phyloP scores from a whole-genome alignment of 352 stramenopile species.

The Globisporangium rhizosaccharum region DNA sequence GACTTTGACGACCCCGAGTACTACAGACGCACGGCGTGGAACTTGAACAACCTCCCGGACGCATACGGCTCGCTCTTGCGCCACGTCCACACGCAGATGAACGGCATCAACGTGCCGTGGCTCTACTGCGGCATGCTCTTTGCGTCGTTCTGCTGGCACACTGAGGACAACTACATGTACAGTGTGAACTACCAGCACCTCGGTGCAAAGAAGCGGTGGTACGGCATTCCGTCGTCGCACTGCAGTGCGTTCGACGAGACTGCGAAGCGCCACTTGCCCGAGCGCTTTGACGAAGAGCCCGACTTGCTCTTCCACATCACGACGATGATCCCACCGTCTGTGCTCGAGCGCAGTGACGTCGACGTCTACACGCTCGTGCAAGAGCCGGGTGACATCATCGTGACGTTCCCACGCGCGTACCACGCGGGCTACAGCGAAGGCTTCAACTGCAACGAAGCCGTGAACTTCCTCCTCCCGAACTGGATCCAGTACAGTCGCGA shows the following conservation, averaged over 20 bases:
- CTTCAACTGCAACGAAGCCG: conserved; percentile 90
- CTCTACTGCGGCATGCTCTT: conserved; percentile 98
- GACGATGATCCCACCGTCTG: conserved; percentile 62
- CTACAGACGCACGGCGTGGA: conserved; percentile 90
- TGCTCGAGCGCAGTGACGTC: conserved; percentile 37
- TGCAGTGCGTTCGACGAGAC: conserved; percentile 48
- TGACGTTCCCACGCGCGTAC: conserved; percentile 97
- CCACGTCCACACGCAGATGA: conserved; percentile 92
- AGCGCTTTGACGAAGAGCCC: conserved; percentile 55
- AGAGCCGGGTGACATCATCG: conserved; percentile 93
- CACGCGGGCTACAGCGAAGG: conserved; percentile 96
- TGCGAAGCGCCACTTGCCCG: conserved; percentile 44
- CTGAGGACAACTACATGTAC: conserved; percentile 99
- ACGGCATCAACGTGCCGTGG: conserved; percentile 98
- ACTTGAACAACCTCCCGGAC: conserved; percentile 97
- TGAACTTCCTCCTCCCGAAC: conserved; percentile 83
- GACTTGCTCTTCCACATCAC: conserved; percentile 72
- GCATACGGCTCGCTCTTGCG: conserved; percentile 90
- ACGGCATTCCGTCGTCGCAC: conserved; percentile 65
- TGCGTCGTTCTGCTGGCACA: conserved; percentile 98
- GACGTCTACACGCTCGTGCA: conserved; percentile 64
- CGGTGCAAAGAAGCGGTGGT: conserved; percentile 96
- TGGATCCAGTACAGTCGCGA: conserved; percentile 82
- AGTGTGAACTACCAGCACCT: conserved; percentile 98
- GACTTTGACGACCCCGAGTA: conserved; percentile 59